Conservation (phyloP, 768 basidiomycete species). For the Cystobasidium onofrii region DNA sequence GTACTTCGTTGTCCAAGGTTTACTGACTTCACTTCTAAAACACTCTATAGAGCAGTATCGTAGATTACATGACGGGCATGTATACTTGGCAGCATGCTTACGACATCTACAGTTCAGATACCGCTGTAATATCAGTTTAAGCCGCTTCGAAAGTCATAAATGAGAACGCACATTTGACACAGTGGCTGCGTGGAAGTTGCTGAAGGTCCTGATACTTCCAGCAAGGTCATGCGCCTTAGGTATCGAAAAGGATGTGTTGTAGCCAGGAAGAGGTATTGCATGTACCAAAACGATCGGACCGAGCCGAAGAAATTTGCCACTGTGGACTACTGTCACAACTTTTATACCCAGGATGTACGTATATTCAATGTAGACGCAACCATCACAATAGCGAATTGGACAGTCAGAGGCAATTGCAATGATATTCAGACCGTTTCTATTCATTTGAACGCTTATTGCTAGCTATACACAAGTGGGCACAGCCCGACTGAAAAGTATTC, state of each 20-base stretch:
- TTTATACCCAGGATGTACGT: no score
- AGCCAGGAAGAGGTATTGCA: not conserved
- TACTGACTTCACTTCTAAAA: slow-evolving; percentile 32
- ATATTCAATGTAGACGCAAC: no score
- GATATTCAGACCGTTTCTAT: no score
- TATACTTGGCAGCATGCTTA: slow-evolving; percentile 35
- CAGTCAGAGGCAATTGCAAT: no score
- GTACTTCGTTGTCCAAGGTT: not conserved
- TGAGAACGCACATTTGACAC: not conserved
- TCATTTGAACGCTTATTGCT: no score
- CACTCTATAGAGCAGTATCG: slow-evolving; percentile 41
- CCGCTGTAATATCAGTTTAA: not conserved
- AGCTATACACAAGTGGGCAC: not conserved
- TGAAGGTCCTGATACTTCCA: not conserved
- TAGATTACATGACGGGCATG: slow-evolving; percentile 41
- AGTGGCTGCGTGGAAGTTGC: not conserved
- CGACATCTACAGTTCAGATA: slow-evolving; percentile 33
- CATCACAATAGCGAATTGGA: no score
- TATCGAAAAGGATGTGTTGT: not conserved
- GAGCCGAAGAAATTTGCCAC: not conserved
- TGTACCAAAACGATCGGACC: not conserved
- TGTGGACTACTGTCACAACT: no score
- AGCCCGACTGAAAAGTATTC: not conserved
- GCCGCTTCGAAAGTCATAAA: no score
- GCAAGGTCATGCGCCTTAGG: not conserved